These are phyloP conservation scores for Agrostemma githago DNA, from an alignment of 148 eudicot species.

Conservation along the genomic window DNA sequence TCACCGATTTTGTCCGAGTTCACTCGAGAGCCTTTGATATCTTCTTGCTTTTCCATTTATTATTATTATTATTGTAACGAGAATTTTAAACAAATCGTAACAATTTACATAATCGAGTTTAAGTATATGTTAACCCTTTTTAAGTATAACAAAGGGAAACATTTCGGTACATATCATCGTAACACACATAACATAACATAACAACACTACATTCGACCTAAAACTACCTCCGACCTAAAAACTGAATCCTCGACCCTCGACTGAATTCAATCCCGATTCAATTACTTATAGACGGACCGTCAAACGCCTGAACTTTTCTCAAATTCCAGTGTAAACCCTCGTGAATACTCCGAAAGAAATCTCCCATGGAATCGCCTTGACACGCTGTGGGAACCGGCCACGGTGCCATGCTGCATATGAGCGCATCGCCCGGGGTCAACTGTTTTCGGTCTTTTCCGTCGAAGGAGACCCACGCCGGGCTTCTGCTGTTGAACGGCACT, in stretches of 20 bases:
- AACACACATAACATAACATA: background rate
- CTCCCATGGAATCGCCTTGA: constrained; percentile 68
- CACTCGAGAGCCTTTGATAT: background rate
- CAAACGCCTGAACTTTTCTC: constrained; percentile 77
- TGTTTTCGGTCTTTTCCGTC: constrained; percentile 65
- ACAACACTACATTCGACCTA: background rate
- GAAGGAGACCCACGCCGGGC: constrained; percentile 73
- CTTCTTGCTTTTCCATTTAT: background rate
- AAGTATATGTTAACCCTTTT: background rate
- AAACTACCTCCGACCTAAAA: background rate
- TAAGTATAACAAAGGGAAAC: background rate
- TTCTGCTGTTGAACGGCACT: constrained; percentile 69
- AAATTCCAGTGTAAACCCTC: constrained; percentile 96
- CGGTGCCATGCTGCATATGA: constrained; percentile 89
- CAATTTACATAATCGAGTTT: no score
- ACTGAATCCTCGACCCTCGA: background rate
- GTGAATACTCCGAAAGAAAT: constrained; percentile 83
- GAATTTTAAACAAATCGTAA: background rate
- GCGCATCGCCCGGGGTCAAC: constrained; percentile 71
- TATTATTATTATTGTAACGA: no score
- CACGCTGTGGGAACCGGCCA: constrained; percentile 99
- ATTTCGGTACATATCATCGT: constrained; percentile 7
- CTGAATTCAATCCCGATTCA: background rate
- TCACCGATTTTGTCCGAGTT: no score
- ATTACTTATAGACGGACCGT: constrained; percentile 47